A percentile compares a stretch with the other conserved stretches of the same genome.
phyloP scores from a whole-genome alignment of 805 yeast genomes.

The Torulaspora indica region DNA sequence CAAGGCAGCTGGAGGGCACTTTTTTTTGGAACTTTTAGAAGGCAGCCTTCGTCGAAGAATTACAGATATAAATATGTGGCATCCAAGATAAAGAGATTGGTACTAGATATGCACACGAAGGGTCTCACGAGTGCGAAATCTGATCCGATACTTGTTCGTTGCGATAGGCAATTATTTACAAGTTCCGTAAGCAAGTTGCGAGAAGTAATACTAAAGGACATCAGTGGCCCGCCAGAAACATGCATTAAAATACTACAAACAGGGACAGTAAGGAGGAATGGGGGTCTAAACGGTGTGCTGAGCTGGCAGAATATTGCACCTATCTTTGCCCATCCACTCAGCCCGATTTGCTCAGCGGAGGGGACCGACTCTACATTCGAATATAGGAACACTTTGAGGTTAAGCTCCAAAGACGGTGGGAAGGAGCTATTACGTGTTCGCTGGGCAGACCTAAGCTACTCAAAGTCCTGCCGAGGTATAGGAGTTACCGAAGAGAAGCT shows the following conservation, averaged over 20 bases:
- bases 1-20: slow-evolving; percentile 7
- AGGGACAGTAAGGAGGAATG: background rate
- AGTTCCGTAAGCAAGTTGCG: slow-evolving; percentile 3
- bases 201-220: slow-evolving; percentile 7
- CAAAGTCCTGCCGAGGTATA: slow-evolving; percentile 25
- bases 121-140: background rate
- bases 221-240: slow-evolving; percentile 6
- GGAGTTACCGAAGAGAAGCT: slow-evolving; percentile 19
- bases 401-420: slow-evolving; percentile 6
- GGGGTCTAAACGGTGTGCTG: background rate
- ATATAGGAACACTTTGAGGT: slow-evolving; percentile 9
- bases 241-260: slow-evolving; percentile 1
- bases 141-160: background rate
- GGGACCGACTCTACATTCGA: slow-evolving; percentile 2
- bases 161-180: slow-evolving; percentile 1
- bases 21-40: slow-evolving; percentile 10
- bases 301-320: slow-evolving; percentile 9
- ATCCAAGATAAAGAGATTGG: slow-evolving; percentile 10
- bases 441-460: slow-evolving; percentile 23
- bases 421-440: slow-evolving; percentile 6
- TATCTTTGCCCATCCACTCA: slow-evolving; percentile 8
- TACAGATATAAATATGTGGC: slow-evolving; percentile 14
- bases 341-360: slow-evolving; percentile 3
- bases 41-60: slow-evolving; percentile 10
- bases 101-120: slow-evolving; percentile 2